These are phyloP conservation scores for Arthrinium puccinioides DNA, from an alignment of 2,329 filamentous ascomycete species.

Conservation along the genomic window DNA sequence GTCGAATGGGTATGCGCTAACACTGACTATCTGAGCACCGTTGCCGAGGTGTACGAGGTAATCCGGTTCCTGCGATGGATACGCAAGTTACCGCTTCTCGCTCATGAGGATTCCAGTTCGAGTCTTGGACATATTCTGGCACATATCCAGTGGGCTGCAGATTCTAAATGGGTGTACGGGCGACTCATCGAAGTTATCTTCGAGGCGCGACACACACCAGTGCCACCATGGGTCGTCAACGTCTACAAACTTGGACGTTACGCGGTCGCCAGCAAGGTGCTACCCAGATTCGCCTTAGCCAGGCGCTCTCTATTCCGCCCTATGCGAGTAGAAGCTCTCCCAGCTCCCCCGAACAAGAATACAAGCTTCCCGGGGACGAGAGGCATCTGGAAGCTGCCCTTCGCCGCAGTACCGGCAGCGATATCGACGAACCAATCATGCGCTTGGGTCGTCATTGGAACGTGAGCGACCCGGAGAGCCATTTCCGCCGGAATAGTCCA, in stretches of 20 bases:
- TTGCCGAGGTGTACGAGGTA: background rate
- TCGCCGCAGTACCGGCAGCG: slow-evolving; percentile 1
- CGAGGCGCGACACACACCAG: background rate
- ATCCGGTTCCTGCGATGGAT: background rate
- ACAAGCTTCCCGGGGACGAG: background rate
- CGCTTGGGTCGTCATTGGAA: slow-evolving; percentile 9
- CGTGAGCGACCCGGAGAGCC: slow-evolving; percentile 9
- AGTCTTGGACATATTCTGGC: background rate
- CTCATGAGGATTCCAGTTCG: background rate
- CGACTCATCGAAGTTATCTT: background rate
- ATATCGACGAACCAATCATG: background rate
- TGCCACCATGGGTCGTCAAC: slow-evolving; percentile 2
- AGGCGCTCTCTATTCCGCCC: background rate
- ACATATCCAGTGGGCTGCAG: background rate
- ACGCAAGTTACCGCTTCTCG: background rate
- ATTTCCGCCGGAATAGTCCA: slow-evolving; percentile 11
- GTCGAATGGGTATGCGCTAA: background rate
- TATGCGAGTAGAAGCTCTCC: background rate
- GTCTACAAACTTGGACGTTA: slow-evolving; percentile 5
- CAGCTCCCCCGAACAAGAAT: background rate
- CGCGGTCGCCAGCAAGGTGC: background rate
- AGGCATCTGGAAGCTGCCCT: slow-evolving; percentile 3
- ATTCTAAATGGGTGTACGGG: background rate
- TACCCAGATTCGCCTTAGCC: background rate
- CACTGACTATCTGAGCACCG: background rate